Base-by-base conservation (phyloP, 495 filamentous ascomycete species). In the Antarctomyces pellizariae region DNA sequence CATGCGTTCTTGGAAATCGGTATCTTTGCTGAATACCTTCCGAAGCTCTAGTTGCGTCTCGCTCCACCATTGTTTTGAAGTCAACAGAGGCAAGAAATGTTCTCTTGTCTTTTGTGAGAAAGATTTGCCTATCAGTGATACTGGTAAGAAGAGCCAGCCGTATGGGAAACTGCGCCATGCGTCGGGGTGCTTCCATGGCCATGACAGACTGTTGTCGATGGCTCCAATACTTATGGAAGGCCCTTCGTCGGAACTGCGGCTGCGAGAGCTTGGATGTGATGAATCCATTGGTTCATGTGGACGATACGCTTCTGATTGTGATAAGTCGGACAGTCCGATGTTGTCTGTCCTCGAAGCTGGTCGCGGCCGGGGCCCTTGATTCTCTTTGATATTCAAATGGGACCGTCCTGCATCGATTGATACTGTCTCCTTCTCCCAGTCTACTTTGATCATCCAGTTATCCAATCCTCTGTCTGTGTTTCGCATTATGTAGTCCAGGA, bases 381-480 rank as follows among this genome's bases (percentile, higher is more conserved):
- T 56, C 12, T 60, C 53, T 16, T 56, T 49, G 22, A 57, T 52
- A 28, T 73, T 68, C 32, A 71, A 49, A 25, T 70, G 71, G 1
- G 75, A 67, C 13, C 78, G 79, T 11, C 92, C 79, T 1, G 77
- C 75, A 19, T 74, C 68, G 25, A 97, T 78, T 6, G 73, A 76
- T 7, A 82, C 84, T 41, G 75, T 59, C 38, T 86, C 64, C 13
- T 60, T 71, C 24, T 75, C 59, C 64, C 65, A 77, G 44, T 95
- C 80, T 13, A 99, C 76, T 41, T 75, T 84, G 38, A 99, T 79
- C 86, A 99, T 99, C 86, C 86, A 99, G 34, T 99, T 99, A 47
- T 99, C 86, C 33, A 93, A 53, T 7, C 86, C 86, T 49, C 86
- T 63, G 45, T 99, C 86, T 2, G 86, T 99, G 43, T 99, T 99